A percentile compares a stretch with the other conserved stretches of the same genome.
phyloP scores from a whole-genome alignment of 345 rosid genomes.

The Xanthoceras sorbifolium region DNA sequence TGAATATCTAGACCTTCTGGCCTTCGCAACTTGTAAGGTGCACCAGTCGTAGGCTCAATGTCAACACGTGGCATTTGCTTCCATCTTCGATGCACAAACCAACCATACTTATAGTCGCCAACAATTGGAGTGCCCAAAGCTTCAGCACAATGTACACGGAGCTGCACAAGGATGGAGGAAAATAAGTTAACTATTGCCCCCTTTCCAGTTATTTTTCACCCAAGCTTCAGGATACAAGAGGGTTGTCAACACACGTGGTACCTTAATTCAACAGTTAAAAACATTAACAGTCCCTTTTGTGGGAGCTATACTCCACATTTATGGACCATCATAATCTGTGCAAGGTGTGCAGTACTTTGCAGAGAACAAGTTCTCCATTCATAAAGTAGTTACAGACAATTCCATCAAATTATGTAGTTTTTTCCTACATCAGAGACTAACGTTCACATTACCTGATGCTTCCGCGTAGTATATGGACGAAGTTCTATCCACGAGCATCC shows the following conservation, averaged over 20 bases:
- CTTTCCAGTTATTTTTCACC: background rate
- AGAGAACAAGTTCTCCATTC: too few species aligned
- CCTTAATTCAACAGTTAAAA: background rate
- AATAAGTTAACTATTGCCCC: background rate
- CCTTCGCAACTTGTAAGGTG: conserved; percentile 76
- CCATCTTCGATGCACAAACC: conserved; percentile 89
- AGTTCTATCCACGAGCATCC: conserved; percentile 95
- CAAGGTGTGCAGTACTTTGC: background rate
- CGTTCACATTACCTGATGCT: conserved; percentile 71
- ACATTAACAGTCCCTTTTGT: background rate
- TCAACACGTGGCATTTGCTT: conserved; percentile 76
- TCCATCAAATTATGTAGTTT: background rate
- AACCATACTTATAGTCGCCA: conserved; percentile 89
- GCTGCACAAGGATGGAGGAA: conserved; percentile 42
- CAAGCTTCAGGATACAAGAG: background rate
- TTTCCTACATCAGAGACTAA: background rate
- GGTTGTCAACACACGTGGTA: background rate
- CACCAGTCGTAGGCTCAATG: conserved; percentile 66
- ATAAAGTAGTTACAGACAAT: background rate
- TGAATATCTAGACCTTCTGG: conserved; percentile 83
- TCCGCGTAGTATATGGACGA: conserved; percentile 73
- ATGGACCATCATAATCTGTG: background rate
- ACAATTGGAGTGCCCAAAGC: conserved; percentile 94
- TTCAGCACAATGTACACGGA: conserved; percentile 94
- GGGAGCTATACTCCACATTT: background rate